Percentiles rank a stretch among this genome's conserved stretches.
Evolutionary conservation across 2,329 filamentous ascomycete genomes (phyloP).

Genomic region (Sarocladium strictum): DNA sequence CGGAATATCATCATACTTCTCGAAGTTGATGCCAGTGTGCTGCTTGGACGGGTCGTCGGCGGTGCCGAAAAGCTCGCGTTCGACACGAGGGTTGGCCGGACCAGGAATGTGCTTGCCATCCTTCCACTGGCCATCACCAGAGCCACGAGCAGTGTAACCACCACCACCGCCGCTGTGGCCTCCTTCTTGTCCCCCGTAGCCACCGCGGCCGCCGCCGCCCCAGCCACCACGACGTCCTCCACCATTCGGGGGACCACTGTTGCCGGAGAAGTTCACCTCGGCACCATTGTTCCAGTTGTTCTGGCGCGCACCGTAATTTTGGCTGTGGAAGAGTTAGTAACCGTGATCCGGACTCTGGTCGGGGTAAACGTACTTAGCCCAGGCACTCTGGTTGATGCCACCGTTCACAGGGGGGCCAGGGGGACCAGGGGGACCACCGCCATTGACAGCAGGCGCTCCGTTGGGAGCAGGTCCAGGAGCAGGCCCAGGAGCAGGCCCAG

Average conservation of each 20-base stretch:
- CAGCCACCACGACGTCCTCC: conserved; percentile 26
- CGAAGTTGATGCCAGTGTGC: conserved; percentile 98
- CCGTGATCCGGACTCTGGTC: neutral
- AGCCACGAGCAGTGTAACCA: conserved; percentile 62
- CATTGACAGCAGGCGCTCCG: conserved; percentile 25
- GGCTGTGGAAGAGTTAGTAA: conserved; percentile 17
- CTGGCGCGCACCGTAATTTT: conserved; percentile 28
- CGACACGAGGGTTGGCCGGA: conserved; percentile 77
- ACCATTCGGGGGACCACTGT: conserved; percentile 18
- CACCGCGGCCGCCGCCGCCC: conserved; percentile 28
- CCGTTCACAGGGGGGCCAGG: conserved; percentile 25
- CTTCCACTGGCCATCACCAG: conserved; percentile 92
- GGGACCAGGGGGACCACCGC: conserved; percentile 14
- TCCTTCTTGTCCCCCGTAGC: conserved; percentile 24
- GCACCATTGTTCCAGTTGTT: conserved; percentile 27
- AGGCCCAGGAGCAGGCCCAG: conserved; percentile 17
- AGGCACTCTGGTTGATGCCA: conserved; percentile 59
- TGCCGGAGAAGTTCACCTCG: conserved; percentile 13
- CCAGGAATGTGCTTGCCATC: conserved; percentile 96
- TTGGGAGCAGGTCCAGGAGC: conserved; percentile 12
- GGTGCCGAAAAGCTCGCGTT: conserved; percentile 92
- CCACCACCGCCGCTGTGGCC: conserved; percentile 43
- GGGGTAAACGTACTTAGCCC: conserved; percentile 48
- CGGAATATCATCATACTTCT: conserved; percentile 99
- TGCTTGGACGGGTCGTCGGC: conserved; percentile 91